Evolutionary conservation across 129 eudicot genomes (phyloP), one percentile per base, ranked within the genome.

Genomic region (Centella asiatica): DNA sequence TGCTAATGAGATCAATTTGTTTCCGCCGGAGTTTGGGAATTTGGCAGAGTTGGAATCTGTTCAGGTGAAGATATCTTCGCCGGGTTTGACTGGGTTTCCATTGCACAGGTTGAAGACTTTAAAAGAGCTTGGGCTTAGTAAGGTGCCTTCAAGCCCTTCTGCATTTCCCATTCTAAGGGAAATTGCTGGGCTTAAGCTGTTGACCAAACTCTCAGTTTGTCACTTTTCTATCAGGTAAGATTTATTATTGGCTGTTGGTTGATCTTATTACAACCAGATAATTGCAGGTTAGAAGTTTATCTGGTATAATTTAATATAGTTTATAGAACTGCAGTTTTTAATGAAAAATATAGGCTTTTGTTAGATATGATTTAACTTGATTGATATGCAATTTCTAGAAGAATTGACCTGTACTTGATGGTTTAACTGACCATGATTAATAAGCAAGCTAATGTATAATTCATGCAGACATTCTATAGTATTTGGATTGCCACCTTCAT

Each of bases 61-160:
- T 78, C 96, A 87, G 66, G 77, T 87, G 50, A 92, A 85, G 73
- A 78, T 84, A 2, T 60, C 87, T 6, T 55, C 75, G 17, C 85
- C 83, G 0, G 88, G 92, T 6, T 65, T 87, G 69, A 56, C 74
- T 53, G 89, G 95, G 0, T 49, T 90, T 57, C 83, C 80, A 18
- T 39, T 87, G 51, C 74, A 73, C 31, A 87, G 85, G 44, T 70
- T 92, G 74, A 81, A 77, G 73, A 73, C 70, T 33, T 80, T 92
- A 86, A 92, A 78, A 78, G 96, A 87, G 75, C 70, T 92, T 61
- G 98, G 87, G 80, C 82, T 92, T 13, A 72, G 90, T 69, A 80
- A 71, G 60, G 84, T 78, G 57, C 98, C 98, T 14, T 68, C 80
- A 0, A 69, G 95, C 66, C 78, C 86, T 22, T 84, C 90, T 0